Base-by-base conservation (phyloP, 768 basidiomycete genomes). In the Daedaleopsis sinensis region DNA sequence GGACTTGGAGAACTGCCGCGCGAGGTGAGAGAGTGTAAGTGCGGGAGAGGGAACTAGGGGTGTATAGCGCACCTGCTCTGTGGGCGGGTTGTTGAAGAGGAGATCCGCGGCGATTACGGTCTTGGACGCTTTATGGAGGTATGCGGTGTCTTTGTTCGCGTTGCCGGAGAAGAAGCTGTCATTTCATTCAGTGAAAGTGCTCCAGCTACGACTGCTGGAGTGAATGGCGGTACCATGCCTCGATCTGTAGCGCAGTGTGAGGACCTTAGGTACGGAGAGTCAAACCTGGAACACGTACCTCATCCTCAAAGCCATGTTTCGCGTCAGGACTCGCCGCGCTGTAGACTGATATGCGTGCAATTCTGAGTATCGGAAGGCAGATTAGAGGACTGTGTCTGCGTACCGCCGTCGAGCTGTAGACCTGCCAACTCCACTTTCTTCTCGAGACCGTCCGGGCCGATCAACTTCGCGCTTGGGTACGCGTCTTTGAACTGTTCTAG, bases 61-160 rank as follows among this genome's bases (percentile, higher is more conserved):
- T 3, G 5, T 12, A 42, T 12, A 42, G 23, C 58, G 19, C 10
- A 84, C 84, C 74, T 93, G 91, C 73, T 94, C 91, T 3, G 73
- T 85, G 9, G 82, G 77, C 2, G 91, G 91, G n/a, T 93, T 77
- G 74, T 93, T 93, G 76, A 91, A 83, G 2, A 94, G 71, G 48
- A 94, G 76, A 70, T 95, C 93, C 2, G 90, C 93, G 70, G 88
- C 79, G 53, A 94, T 81, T 43, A 93, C 74, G 0, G 87, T 83
- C 70, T 84, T 88, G 13, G 85, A 87, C 3, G 83, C 75, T 27
- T 76, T 75, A 69, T 95, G 92, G 56, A 87, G 81, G 72, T 89
- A 91, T 0, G 91, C 89, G 15, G 93, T 82, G 58, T 94, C 92
- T 71, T 89, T 87, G 67, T 90, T 90, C 55, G 73, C 76, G 68